These are phyloP conservation scores for Sequoiadendron giganteum DNA, from an alignment of 75 land plant genomes.

Conservation along the genomic window DNA sequence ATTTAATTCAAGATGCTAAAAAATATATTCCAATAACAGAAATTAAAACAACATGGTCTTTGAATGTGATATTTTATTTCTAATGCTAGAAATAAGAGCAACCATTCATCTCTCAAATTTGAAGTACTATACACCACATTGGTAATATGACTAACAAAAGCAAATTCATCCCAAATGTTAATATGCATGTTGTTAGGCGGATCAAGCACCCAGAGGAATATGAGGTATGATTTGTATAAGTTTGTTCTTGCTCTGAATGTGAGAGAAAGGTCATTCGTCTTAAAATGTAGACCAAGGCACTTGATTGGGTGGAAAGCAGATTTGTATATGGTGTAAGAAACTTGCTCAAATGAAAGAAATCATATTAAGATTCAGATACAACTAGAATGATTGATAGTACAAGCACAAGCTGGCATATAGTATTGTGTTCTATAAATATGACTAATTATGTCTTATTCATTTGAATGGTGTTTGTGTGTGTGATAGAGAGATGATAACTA, in stretches of 20 bases:
- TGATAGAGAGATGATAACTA: neutral
- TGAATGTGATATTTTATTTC: neutral
- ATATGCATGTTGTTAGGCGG: constrained; percentile 61
- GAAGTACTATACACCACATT: neutral
- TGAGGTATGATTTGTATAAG: constrained; percentile 49
- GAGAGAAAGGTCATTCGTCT: neutral
- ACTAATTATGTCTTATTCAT: neutral
- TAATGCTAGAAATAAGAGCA: neutral
- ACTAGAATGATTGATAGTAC: neutral
- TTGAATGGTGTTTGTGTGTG: neutral
- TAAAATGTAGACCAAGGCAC: neutral
- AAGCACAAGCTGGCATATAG: neutral
- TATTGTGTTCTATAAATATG: neutral
- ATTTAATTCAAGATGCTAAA: neutral
- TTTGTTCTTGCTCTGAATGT: constrained; percentile 1
- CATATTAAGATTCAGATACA: neutral
- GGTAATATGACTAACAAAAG: neutral
- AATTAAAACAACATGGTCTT: neutral
- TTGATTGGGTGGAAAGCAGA: neutral
- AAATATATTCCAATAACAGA: neutral
- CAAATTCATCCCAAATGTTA: neutral
- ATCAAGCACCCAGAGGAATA: constrained; percentile 85
- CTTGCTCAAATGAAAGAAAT: neutral
- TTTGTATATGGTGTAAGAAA: neutral
- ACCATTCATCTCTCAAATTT: neutral